These are phyloP conservation scores for Euptelea pleiosperma DNA, from an alignment of 164 flowering plant species.

Conservation along the genomic window DNA sequence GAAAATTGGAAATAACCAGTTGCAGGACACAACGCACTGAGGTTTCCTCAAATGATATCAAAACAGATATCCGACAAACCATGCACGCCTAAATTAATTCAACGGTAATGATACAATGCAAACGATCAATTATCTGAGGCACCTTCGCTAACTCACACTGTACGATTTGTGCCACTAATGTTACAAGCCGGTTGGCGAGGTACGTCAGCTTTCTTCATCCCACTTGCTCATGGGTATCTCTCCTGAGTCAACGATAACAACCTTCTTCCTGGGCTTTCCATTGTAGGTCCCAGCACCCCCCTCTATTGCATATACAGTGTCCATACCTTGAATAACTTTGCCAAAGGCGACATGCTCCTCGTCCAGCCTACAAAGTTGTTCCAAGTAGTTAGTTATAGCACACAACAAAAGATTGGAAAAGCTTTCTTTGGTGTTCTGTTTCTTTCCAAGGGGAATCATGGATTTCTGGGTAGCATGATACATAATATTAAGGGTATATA, in stretches of 20 bases:
- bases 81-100: background rate
- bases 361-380: constrained; percentile 56
- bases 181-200: constrained; percentile 10
- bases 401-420: background rate
- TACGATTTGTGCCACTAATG: constrained; percentile 7
- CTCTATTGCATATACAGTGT: constrained; percentile 84
- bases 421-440: background rate
- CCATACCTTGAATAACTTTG: constrained; percentile 96
- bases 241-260: constrained; percentile 78
- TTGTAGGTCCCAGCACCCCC: constrained; percentile 97
- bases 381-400: background rate
- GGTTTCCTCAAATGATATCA: too few species aligned
- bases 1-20: too few species aligned
- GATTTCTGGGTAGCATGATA: too few species aligned
- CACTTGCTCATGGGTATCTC: constrained; percentile 83
- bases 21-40: too few species aligned
- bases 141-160: background rate
- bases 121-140: constrained; percentile 1
- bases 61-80: too few species aligned
- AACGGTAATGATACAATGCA: background rate
- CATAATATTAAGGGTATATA: too few species aligned
- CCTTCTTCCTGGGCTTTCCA: constrained; percentile 98
- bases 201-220: constrained; percentile 62
- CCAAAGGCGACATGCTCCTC: constrained; percentile 97
- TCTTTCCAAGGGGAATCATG: too few species aligned